These are phyloP conservation scores for Pistacia integerrima DNA, from an alignment of 345 rosid genomes.

Conservation along the genomic window DNA sequence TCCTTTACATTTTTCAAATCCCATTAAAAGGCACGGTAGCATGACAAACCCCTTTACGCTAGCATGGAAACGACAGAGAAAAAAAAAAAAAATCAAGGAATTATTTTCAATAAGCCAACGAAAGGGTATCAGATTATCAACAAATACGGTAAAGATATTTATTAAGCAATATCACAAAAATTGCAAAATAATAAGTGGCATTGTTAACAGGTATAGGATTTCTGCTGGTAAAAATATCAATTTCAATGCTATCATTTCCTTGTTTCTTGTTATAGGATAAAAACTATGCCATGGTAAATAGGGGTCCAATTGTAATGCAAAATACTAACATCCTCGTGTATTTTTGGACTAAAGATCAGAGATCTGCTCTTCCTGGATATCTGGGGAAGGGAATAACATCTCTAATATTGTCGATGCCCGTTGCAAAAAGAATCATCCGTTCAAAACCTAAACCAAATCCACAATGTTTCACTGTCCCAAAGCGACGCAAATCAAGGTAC, in stretches of 20 bases:
- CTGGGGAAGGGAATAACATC: conserved; percentile 96
- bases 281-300: not conserved
- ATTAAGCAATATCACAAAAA: too few species aligned
- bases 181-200: not conserved
- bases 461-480: conserved; percentile 83
- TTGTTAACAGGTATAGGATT: not conserved
- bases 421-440: conserved; percentile 90
- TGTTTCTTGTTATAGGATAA: not conserved
- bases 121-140: not conserved
- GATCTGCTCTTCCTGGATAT: conserved; percentile 95
- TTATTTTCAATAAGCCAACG: not conserved
- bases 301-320: not conserved
- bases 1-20: too few species aligned
- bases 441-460: conserved; percentile 96
- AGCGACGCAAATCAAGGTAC: conserved; percentile 89
- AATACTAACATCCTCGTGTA: not conserved
- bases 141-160: not conserved
- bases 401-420: conserved; percentile 88
- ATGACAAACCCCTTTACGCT: too few species aligned
- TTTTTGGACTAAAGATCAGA: conserved; percentile 37
- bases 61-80: too few species aligned
- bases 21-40: too few species aligned
- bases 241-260: not conserved
- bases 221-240: not conserved
- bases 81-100: too few species aligned